Conservation (phyloP, 1,139 yeast species). For the Debaryomyces psychrophilus region DNA sequence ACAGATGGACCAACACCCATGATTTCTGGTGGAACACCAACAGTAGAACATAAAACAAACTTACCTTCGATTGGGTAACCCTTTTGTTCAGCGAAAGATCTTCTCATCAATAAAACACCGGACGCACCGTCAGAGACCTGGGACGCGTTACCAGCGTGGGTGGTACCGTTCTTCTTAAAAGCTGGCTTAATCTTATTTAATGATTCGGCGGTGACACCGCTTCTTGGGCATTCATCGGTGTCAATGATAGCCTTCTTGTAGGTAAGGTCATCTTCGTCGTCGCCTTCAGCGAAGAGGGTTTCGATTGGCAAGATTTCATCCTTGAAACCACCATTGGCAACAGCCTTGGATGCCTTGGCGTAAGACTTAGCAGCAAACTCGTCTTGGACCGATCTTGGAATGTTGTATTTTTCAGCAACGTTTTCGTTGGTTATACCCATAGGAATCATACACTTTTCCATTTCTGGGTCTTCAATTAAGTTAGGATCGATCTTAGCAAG, state of each 20-base stretch:
- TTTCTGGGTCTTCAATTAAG: slow-evolving; percentile 31
- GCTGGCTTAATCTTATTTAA: slow-evolving; percentile 82
- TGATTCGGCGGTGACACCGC: slow-evolving; percentile 78
- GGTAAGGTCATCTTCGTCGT: slow-evolving; percentile 49
- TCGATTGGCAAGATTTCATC: slow-evolving; percentile 86
- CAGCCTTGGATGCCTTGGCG: slow-evolving; percentile 77
- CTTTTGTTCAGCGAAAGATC: slow-evolving; percentile 80
- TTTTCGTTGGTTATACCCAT: slow-evolving; percentile 75
- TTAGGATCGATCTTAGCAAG: slow-evolving; percentile 63
- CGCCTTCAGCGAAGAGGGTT: slow-evolving; percentile 53
- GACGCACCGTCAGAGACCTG: slow-evolving; percentile 96
- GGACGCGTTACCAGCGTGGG: slow-evolving; percentile 96
- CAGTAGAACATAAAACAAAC: slow-evolving; percentile 73
- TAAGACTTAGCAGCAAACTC: slow-evolving; percentile 87
- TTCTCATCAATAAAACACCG: slow-evolving; percentile 80
- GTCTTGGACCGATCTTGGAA: slow-evolving; percentile 79
- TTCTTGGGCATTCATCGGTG: slow-evolving; percentile 90
- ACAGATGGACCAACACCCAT: slow-evolving; percentile 98
- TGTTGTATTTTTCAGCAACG: slow-evolving; percentile 51
- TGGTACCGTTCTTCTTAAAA: slow-evolving; percentile 78
- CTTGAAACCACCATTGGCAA: slow-evolving; percentile 69
- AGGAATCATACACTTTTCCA: slow-evolving; percentile 48
- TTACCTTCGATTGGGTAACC: slow-evolving; percentile 71
- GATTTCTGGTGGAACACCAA: slow-evolving; percentile 94
- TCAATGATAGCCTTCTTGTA: slow-evolving; percentile 53